Base-by-base conservation (phyloP, 768 basidiomycete species). In the Tricholoma sp. region DNA sequence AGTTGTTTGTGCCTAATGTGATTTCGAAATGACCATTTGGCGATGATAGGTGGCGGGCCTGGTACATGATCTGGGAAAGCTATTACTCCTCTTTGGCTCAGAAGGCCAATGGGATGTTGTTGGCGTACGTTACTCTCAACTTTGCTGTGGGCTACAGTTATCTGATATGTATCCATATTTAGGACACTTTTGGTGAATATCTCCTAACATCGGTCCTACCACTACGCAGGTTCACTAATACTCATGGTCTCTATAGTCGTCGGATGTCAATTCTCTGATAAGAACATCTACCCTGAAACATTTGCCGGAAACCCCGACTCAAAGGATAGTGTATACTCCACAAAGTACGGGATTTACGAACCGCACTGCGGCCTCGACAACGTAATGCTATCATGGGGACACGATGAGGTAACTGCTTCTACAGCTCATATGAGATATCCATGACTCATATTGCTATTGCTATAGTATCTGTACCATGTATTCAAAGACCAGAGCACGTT, bases 101-200 rank as follows among this genome's bases (percentile, higher is more conserved):
- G 78, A 91, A 67, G 93, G 93, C 5, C 93, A 95, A 72, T 96
- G 94, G 94, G 93, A 94, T 60, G 93, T 95, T 50, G 94, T 96
- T 24, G 94, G 93, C 51, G 89, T 89, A 71, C 64, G 77, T 78
- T 43, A 31, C 27, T 45, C 27, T 45, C 19, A n/a, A 18, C 24
- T 27, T 27, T 5, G 14, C 9, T 47, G 12, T 11, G 24, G 5
- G 24, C 27, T 18, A 31, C 24, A 16, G 9, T 50, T 2, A 31
- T 9, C 47, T 50, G 16, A 50, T 7, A 16, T 22, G 5, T 49
- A n/a, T 46, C 45, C 7, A 10, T 55, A 59, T 35, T 32, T 58
- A 78, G 75, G 76, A 77, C 64, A 77, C 77, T 32, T 77, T 77
- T 60, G 72, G 73, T 73, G 63, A 60, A 55, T 64, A 61, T 29